Evolutionary conservation across 1,139 yeast genomes (phyloP), one percentile per base, ranked within the genome.

Genomic region (Suhomyces bolitotheri): DNA sequence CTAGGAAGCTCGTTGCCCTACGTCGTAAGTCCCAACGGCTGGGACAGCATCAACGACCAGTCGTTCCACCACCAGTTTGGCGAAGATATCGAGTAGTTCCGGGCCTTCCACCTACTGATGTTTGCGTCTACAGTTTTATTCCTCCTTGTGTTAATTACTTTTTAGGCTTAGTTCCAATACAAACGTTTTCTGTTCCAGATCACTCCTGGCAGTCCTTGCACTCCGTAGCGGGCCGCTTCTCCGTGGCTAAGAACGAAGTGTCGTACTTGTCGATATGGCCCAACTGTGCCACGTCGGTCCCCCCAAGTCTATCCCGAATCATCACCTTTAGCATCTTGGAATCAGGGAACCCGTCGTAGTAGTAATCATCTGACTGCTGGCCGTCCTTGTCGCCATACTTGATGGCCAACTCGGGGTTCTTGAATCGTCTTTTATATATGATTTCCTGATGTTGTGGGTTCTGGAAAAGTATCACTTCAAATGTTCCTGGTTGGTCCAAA

Each of bases 281-380:
- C 45, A 66, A 49, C 5, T 50, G 45, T 17, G 20, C 8, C 7
- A 7, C 8, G 9, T 26, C 29, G 3, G 24, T 17, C 3, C 51
- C 54, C 5, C 50, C 57, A 15, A 70, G 49, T 30, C 55, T 49
- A 32, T 64, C 56, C 17, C 70, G 53, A 14, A 71, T 50, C 38
- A 71, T 54, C 17, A 54, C 45, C 42, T 71, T 71, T 33, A 71
- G 45, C 30, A 69, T 58, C 46, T 70, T 71, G 10, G 71, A 60
- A 43, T 71, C 76, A 3, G 76, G 76, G 35, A 71, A 71, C 29
- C 76, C 76, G 32, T 68, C 76, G 44, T 58, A 64, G 38, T 56
- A 58, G 49, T 58, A 67, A 1, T 44, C 45, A 25, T 58, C 67
- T n/a, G 46, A 40, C 39, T 64, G 70, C 15, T 44, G 43, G 0